Percentiles rank a stretch among this genome's conserved stretches.
Conservation (phyloP, 345 rosid species). For the Jatropha curcas region DNA sequence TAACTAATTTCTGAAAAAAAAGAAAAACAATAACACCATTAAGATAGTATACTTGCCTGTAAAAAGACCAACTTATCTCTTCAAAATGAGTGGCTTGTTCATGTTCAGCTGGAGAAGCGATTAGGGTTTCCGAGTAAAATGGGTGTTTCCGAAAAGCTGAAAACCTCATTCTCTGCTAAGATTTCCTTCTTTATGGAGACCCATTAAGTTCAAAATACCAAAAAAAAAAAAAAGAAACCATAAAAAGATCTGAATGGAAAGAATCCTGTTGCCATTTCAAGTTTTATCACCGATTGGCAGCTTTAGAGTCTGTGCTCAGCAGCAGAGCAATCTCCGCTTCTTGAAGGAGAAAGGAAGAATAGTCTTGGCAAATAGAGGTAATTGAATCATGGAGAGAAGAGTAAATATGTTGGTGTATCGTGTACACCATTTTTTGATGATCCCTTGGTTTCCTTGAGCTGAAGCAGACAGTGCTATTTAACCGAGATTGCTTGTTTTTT, state of each 20-base stretch:
- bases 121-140: constrained; percentile 61
- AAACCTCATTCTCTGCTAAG: constrained; percentile 51
- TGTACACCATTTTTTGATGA: constrained; percentile 50
- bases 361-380: constrained; percentile 74
- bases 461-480: constrained; percentile 18
- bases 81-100: constrained; percentile 55
- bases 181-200: constrained; percentile 70
- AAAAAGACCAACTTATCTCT: constrained; percentile 70
- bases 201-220: constrained; percentile 71
- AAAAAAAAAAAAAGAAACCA: too few species aligned
- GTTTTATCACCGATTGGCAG: constrained; percentile 73
- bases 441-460: constrained; percentile 1
- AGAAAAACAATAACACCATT: neutral
- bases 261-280: constrained; percentile 86
- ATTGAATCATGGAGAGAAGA: constrained; percentile 72
- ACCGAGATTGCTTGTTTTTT: constrained; percentile 11
- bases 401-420: constrained; percentile 73
- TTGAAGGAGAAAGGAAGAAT: constrained; percentile 70
- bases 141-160: constrained; percentile 55
- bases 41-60: constrained; percentile 42
- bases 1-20: neutral
- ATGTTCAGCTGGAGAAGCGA: constrained; percentile 49
- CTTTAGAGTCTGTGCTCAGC: constrained; percentile 54
- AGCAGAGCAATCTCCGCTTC: constrained; percentile 49
- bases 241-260: too few species aligned